Evolutionary conservation across 441 rosid genomes (phyloP).

Genomic region (Gossypium laxum): DNA sequence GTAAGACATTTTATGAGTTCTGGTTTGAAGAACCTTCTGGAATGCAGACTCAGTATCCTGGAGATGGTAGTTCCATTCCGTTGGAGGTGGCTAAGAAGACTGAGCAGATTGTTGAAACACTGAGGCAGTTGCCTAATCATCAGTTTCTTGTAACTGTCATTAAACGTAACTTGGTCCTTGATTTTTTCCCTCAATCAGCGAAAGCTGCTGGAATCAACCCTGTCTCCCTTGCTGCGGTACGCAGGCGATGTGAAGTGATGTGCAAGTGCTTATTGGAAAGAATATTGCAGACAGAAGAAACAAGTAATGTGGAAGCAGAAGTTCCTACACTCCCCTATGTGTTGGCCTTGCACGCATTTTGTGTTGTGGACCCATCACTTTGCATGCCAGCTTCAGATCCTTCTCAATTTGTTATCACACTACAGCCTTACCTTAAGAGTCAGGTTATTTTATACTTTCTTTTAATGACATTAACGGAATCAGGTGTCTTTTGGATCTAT

Average conservation of each 20-base stretch:
- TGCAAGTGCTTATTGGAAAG: constrained; percentile 91
- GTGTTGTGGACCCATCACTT: constrained; percentile 85
- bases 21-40: constrained; percentile 96
- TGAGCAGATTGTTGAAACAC: constrained; percentile 87
- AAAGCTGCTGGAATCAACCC: constrained; percentile 97
- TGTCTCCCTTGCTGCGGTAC: constrained; percentile 69
- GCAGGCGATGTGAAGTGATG: constrained; percentile 87
- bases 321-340: constrained; percentile 67
- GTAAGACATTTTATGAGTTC: constrained; percentile 95
- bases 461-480: background rate
- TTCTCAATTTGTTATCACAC: constrained; percentile 81
- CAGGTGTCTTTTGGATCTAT: constrained; percentile 5
- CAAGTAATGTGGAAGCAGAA: constrained; percentile 62
- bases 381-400: constrained; percentile 92
- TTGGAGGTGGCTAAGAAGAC: constrained; percentile 82
- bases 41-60: constrained; percentile 50
- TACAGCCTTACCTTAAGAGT: constrained; percentile 90
- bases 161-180: constrained; percentile 86
- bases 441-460: constrained; percentile 42
- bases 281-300: constrained; percentile 94
- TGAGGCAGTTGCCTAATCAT: constrained; percentile 65
- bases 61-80: constrained; percentile 88
- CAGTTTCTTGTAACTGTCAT: constrained; percentile 83
- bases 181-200: constrained; percentile 84
- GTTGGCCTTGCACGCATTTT: constrained; percentile 81